These are phyloP conservation scores for Aspergillaceae sp. DNA, from an alignment of 2,329 filamentous ascomycete genomes.

Conservation along the genomic window DNA sequence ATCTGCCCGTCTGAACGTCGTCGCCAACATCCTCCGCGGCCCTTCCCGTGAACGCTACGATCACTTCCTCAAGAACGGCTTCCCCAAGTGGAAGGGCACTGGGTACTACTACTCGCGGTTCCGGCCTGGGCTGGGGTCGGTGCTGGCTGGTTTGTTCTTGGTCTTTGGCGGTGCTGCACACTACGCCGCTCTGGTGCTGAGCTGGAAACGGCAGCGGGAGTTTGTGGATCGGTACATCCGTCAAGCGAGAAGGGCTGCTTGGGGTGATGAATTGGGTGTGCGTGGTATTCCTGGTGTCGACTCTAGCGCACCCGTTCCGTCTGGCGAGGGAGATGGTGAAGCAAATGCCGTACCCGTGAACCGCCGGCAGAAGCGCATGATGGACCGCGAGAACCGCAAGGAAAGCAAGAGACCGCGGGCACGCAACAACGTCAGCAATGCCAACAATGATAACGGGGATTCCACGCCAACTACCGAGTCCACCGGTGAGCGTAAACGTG, in stretches of 20 bases:
- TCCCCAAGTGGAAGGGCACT: slow-evolving; percentile 92
- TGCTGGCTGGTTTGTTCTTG: slow-evolving; percentile 71
- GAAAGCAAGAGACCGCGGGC: slow-evolving; percentile 46
- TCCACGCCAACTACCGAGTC: slow-evolving; percentile 45
- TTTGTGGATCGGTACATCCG: slow-evolving; percentile 89
- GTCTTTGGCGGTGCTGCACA: slow-evolving; percentile 77
- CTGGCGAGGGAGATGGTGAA: slow-evolving; percentile 40
- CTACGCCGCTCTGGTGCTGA: slow-evolving; percentile 75
- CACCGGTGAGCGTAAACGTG: slow-evolving; percentile 72
- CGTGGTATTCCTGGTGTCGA: slow-evolving; percentile 60
- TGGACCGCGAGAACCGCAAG: slow-evolving; percentile 68
- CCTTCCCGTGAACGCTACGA: slow-evolving; percentile 80
- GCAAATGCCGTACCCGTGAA: slow-evolving; percentile 57
- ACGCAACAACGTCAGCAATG: slow-evolving; percentile 13
- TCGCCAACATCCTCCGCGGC: slow-evolving; percentile 78
- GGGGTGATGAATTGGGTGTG: slow-evolving; percentile 70
- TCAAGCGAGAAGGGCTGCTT: slow-evolving; percentile 78
- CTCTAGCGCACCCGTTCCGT: slow-evolving; percentile 31
- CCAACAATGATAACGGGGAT: slow-evolving; percentile 30
- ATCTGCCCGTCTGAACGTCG: slow-evolving; percentile 74
- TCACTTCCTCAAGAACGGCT: slow-evolving; percentile 85
- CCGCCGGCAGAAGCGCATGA: slow-evolving; percentile 76
- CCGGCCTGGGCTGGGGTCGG: slow-evolving; percentile 79
- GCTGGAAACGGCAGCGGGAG: slow-evolving; percentile 81
- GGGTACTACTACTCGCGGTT: slow-evolving; percentile 97